Evolutionary conservation across 495 filamentous ascomycete species (phyloP).

Genomic region (Hypoxylon subgilvum): DNA sequence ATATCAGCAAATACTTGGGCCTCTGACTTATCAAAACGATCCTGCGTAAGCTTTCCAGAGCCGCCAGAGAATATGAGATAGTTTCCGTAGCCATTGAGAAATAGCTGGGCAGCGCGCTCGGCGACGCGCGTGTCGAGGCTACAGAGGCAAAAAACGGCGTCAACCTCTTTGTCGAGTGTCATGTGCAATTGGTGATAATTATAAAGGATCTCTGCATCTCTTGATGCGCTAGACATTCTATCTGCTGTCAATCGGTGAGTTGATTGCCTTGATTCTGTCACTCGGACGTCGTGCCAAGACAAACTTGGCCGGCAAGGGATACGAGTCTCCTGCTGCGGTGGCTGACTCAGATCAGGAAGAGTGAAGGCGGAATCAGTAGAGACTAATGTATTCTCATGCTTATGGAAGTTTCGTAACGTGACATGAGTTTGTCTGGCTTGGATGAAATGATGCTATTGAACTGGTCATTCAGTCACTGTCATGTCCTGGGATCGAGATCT

Average conservation of each 20-base stretch:
- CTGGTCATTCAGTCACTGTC: too few species aligned
- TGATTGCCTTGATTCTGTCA: background rate
- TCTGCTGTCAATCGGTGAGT: background rate
- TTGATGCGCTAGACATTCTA: conserved; percentile 40
- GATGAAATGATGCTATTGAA: too few species aligned
- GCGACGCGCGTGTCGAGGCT: conserved; percentile 49
- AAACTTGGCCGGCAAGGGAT: too few species aligned
- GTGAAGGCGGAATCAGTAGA: too few species aligned
- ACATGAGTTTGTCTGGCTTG: too few species aligned
- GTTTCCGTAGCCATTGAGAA: conserved; percentile 37
- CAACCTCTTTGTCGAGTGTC: conserved; percentile 28
- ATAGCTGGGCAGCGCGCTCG: conserved; percentile 42
- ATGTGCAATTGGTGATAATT: conserved; percentile 48
- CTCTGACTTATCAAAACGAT: conserved; percentile 41
- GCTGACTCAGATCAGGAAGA: too few species aligned
- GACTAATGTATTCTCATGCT: too few species aligned
- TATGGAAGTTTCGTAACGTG: too few species aligned
- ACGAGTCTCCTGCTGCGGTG: too few species aligned
- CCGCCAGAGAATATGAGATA: conserved; percentile 48
- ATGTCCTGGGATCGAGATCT: too few species aligned
- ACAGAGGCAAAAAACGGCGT: conserved; percentile 49
- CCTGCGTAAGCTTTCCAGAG: conserved; percentile 42
- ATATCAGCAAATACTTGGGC: conserved; percentile 47
- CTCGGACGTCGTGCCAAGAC: background rate
- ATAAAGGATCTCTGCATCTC: conserved; percentile 44